Conservation (phyloP, 2,329 filamentous ascomycete species). For the Grosmannia clavigera region DNA sequence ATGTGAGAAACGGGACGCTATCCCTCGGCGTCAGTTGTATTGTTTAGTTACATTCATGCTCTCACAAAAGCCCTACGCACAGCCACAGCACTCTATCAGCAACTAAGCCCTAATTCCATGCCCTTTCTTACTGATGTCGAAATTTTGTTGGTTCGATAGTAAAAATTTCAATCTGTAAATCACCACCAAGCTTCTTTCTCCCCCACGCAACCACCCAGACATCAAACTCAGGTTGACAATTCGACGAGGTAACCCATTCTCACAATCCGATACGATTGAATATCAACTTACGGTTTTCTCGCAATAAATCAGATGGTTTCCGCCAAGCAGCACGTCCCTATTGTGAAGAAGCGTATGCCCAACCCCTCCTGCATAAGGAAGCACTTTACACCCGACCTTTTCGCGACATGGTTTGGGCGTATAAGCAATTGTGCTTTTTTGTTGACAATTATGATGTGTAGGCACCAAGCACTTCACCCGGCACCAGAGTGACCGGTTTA, state of each 20-base stretch:
- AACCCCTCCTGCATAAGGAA: not conserved
- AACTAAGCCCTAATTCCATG: constrained; percentile 3
- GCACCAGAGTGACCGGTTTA: constrained; percentile 97
- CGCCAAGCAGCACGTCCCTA: constrained; percentile 98
- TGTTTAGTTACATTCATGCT: not conserved
- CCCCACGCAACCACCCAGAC: not conserved
- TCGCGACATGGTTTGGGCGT: not conserved
- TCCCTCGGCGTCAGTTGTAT: not conserved
- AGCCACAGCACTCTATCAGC: not conserved
- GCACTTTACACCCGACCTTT: not conserved
- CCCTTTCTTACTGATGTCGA: not conserved
- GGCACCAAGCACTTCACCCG: constrained; percentile 91
- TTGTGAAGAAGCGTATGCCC: constrained; percentile 98
- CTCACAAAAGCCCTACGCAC: not conserved
- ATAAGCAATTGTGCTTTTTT: not conserved
- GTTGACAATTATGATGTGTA: constrained; percentile 22
- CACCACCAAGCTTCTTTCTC: not conserved
- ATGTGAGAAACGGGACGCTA: not conserved
- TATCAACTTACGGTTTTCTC: not conserved
- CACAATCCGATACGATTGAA: not conserved
- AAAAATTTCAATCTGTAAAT: not conserved
- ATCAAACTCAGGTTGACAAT: not conserved
- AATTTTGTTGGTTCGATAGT: not conserved
- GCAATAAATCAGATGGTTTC: constrained; percentile 66
- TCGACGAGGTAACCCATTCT: not conserved